phyloP scores from a whole-genome alignment of 345 rosid species.

The Gossypium raimondii region DNA sequence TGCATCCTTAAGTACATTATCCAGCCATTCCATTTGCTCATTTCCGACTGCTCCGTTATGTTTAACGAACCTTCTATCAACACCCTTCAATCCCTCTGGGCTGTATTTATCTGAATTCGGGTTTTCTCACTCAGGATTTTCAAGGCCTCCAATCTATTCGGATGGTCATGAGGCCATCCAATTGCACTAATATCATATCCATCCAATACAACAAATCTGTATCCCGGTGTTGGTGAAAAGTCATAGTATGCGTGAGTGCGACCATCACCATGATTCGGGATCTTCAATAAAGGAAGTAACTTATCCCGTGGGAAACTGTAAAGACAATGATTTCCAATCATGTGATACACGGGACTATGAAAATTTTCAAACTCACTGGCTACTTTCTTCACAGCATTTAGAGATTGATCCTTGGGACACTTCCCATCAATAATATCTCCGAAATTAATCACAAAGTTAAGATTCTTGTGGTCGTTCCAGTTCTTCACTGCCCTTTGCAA shows the following conservation, averaged over 20 bases:
- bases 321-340: constrained; percentile 96
- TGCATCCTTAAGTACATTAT: constrained; percentile 60
- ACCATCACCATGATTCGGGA: constrained; percentile 39
- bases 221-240: constrained; percentile 65
- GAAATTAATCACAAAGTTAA: constrained; percentile 63
- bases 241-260: constrained; percentile 59
- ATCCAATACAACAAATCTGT: constrained; percentile 71
- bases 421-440: constrained; percentile 86
- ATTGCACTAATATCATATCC: constrained; percentile 85
- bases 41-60: constrained; percentile 86
- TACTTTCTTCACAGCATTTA: constrained; percentile 48
- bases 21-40: constrained; percentile 74
- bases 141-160: constrained; percentile 59
- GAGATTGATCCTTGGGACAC: constrained; percentile 67
- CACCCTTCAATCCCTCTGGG: constrained; percentile 58
- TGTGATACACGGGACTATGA: constrained; percentile 64
- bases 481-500: constrained; percentile 66
- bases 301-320: constrained; percentile 79
- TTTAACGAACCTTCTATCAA: constrained; percentile 71
- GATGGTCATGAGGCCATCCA: constrained; percentile 78
- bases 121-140: constrained; percentile 58
- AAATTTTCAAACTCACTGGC: constrained; percentile 56
- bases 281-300: constrained; percentile 68
- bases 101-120: constrained; percentile 83
- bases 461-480: constrained; percentile 62